Base-by-base conservation (phyloP, 2,329 filamentous ascomycete genomes). In the Cercospora brassicicola region DNA sequence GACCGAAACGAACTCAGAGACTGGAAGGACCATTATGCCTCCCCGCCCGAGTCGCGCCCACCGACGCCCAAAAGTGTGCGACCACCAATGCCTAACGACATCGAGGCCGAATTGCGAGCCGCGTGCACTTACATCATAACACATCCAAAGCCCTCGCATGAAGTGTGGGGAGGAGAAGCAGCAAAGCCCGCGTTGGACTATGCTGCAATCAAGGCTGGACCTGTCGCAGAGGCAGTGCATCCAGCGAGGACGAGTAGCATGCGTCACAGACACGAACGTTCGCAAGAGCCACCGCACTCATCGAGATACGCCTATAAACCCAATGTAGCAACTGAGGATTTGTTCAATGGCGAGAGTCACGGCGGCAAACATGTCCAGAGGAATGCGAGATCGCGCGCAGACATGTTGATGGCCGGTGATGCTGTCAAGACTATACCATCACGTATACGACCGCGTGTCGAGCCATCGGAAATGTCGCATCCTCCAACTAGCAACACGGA, bases 101-200 rank as follows among this genome's bases (percentile, higher is more conserved):
- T 80, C 56, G 82, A 84, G 67, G 76, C 77, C 30, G 81, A 84
- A 68, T 75, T 85, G 61, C 81, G 82, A 67, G 72, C 76, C 55
- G 81, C 82, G 65, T 85, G 83, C 73, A 78, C 79, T 23, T 78
- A 79, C 62, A 79, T 85, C 64, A 75, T 84, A 64, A 74, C 77
- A 30, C 75, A 79, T 64, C 77, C 74, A 64, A 78, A 77, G 65
- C 77, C 78, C 2, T 79, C 78, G 23, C 77, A 78, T 53, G 71
- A 79, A 53, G 69, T 73, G 53, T 75, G 73, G 61, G 74, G 82
- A 67, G 78, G 77, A 23, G 59, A 71, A 51, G 71, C 73, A 26
- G 67, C 70, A 36, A 77, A 75, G 63, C 74, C 74, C 45, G 75
- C 75, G 59, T 67, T 77, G 66, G 76, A 78, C 69, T 78, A 78